phyloP scores from a whole-genome alignment of 1,284 basidiomycete genomes.

The Ceraceosorus guamensis region DNA sequence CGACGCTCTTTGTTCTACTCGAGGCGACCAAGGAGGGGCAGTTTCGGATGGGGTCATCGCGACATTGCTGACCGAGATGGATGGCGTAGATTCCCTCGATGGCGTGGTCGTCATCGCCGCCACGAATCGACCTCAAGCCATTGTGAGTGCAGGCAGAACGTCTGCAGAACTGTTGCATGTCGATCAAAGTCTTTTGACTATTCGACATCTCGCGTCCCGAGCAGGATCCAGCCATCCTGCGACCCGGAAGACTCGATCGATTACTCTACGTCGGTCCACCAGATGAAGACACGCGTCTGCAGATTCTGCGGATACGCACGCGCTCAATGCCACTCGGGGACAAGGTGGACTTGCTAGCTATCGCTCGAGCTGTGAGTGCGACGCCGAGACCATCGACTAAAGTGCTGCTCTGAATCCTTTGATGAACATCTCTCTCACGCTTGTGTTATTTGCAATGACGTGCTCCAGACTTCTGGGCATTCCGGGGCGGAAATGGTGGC shows the following conservation, averaged over 20 bases:
- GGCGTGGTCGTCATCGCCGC: conserved; percentile 93
- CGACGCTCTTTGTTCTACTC: conserved; percentile 78
- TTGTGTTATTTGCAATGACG: neutral
- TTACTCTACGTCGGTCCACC: conserved; percentile 93
- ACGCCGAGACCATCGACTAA: neutral
- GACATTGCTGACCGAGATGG: conserved; percentile 89
- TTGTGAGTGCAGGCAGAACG: conserved; percentile 56
- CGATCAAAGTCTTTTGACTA: neutral
- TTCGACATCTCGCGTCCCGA: neutral
- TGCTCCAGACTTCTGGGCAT: conserved; percentile 61
- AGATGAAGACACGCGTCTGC: conserved; percentile 66
- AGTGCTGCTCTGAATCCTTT: neutral
- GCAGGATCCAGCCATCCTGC: conserved; percentile 86
- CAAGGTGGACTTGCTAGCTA: conserved; percentile 5
- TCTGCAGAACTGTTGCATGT: neutral
- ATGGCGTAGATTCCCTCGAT: conserved; percentile 85
- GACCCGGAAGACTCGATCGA: conserved; percentile 89
- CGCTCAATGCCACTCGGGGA: conserved; percentile 69
- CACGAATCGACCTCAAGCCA: conserved; percentile 86
- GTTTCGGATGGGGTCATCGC: conserved; percentile 74
- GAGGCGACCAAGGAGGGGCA: conserved; percentile 55
- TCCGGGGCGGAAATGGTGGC: conserved; percentile 90
- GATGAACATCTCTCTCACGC: neutral
- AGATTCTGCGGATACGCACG: conserved; percentile 75
- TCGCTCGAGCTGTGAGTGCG: conserved; percentile 60